Evolutionary conservation across 768 basidiomycete genomes (phyloP).

Genomic region (Leucosporidium yakuticum): DNA sequence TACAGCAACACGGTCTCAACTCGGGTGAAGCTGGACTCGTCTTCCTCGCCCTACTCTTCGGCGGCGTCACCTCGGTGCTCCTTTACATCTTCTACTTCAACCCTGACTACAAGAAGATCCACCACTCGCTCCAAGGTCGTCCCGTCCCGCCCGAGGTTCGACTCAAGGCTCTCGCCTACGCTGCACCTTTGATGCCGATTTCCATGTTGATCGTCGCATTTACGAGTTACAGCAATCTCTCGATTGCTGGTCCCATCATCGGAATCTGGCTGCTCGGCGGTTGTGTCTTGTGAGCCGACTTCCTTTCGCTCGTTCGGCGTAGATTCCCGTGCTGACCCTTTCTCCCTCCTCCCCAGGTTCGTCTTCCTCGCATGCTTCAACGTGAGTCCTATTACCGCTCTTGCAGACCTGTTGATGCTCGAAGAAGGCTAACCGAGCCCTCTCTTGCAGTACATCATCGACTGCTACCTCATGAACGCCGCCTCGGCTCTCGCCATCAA

Average conservation of each 20-base stretch:
- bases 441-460: too few relatives aligned
- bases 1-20: slow-evolving; percentile 40
- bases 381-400: background rate
- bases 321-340: too few relatives aligned
- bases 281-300: slow-evolving; percentile 28
- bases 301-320: slow-evolving; percentile 17
- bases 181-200: background rate
- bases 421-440: too few relatives aligned
- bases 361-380: slow-evolving; percentile 36
- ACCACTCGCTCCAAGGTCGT: slow-evolving; percentile 12
- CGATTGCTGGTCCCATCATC: slow-evolving; percentile 26
- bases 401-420: too few relatives aligned
- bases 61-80: slow-evolving; percentile 23
- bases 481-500: slow-evolving; percentile 37
- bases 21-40: slow-evolving; percentile 38
- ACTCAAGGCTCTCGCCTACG: slow-evolving; percentile 26
- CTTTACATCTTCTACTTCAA: slow-evolving; percentile 36
- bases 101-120: background rate
- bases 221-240: slow-evolving; percentile 11
- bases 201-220: slow-evolving; percentile 37
- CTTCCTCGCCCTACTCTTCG: slow-evolving; percentile 40
- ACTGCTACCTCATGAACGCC: slow-evolving; percentile 18
- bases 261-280: slow-evolving; percentile 28
- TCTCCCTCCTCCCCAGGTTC: background rate
- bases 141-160: slow-evolving; percentile 39